Base-by-base conservation (phyloP, 2,329 filamentous ascomycete species). In the Fusarium sororula region DNA sequence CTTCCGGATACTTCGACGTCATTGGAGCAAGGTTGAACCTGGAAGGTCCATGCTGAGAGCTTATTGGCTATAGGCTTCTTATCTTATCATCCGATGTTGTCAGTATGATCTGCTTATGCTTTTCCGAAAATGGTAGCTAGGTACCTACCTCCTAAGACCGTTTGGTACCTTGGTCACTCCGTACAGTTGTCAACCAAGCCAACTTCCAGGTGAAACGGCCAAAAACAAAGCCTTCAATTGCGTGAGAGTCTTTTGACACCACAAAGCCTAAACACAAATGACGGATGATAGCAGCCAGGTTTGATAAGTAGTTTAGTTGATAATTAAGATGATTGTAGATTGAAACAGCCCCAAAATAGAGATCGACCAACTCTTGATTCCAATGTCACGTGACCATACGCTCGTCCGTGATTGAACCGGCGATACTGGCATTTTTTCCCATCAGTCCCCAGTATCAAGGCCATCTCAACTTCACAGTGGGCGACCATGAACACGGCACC, bases 401-500 rank as follows among this genome's bases (percentile, higher is more conserved):
- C 55, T 55, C 39, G 57, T 48, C 67, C 75, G 63, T 67, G 68
- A 75, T 73, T 69, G 65, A 65, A 37, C 62, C 69, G 65, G 54
- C 18, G 51, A 58, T 58, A 64, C 75, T 64, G 67, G 70, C 64
- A 61, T 62, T 67, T 73, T 79, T 78, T 68, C 63, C 32, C 26
- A 39, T 64, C 30, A 45, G 63, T 68, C 63, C 65, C 69, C 64
- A 77, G 63, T 66, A 68, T 59, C 73, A 68, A 75, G 68, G 57
- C 39, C 51, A 65, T 61, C 63, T 70, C 69, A 74, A 76, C 56
- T 70, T 72, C 60, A 73, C 70, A 77, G 70, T 71, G 68, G 66
- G 74, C 72, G 63, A 81, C 78, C 73, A 83, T 86, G 81, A 84
- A 83, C 74, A 76, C 81, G 76, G 79, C 78, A 77, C 71, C 79